A percentile compares a stretch with the other conserved stretches of the same genome.
Conservation (phyloP, 1,139 yeast genomes). For the Arxiozyma telluris region DNA sequence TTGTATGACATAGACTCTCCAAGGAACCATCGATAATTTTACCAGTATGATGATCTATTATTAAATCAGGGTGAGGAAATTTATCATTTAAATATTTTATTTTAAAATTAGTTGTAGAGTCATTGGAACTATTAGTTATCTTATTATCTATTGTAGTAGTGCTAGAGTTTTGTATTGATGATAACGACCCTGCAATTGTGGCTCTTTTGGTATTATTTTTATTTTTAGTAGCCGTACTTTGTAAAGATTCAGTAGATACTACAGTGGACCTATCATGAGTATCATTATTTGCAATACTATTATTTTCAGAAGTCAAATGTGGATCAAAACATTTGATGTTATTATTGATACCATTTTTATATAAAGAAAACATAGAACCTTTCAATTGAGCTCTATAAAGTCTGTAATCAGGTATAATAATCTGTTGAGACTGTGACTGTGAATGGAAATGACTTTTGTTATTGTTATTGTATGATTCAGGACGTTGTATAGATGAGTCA, state of each 20-base stretch:
- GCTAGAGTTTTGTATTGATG: slow-evolving; percentile 2
- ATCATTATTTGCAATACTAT: not conserved
- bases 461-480: slow-evolving; percentile 1
- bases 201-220: slow-evolving; percentile 4
- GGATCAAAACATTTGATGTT: slow-evolving; percentile 42
- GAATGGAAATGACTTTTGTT: not conserved
- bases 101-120: not conserved
- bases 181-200: slow-evolving; percentile 5
- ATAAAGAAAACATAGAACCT: slow-evolving; percentile 52
- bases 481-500: not conserved
- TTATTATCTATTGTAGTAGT: not conserved
- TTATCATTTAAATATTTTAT: slow-evolving; percentile 34
- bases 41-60: slow-evolving; percentile 40
- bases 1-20: slow-evolving; percentile 68
- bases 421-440: slow-evolving; percentile 7
- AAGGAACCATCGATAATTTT: slow-evolving; percentile 44
- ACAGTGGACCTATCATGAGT: not conserved
- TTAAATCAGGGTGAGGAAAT: slow-evolving; percentile 64
- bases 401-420: slow-evolving; percentile 29
- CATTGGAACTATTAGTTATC: not conserved
- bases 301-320: slow-evolving; percentile 6
- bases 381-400: slow-evolving; percentile 54
- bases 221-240: not conserved
- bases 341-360: slow-evolving; percentile 43
- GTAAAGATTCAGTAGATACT: not conserved